These are phyloP conservation scores for Corymbia calophylla DNA, from an alignment of 441 rosid species.

Conservation along the genomic window DNA sequence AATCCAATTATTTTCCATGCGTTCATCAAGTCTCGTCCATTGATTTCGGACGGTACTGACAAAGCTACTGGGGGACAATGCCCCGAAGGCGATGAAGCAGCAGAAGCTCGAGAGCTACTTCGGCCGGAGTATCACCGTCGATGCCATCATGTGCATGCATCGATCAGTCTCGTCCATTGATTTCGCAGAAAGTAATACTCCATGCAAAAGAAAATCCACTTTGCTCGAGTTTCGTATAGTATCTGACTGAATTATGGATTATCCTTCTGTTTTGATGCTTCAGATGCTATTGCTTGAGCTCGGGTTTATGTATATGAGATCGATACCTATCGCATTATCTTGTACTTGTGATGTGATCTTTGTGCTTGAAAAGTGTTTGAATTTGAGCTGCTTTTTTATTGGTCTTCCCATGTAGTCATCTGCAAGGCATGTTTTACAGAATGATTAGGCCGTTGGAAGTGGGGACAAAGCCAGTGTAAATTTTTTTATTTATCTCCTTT, in stretches of 20 bases:
- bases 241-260: neutral
- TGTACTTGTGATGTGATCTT: too few species aligned
- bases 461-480: conserved; percentile 89
- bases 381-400: neutral
- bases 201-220: neutral
- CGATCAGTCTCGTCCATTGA: conserved; percentile 10
- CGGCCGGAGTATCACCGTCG: conserved; percentile 87
- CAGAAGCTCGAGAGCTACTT: conserved; percentile 83
- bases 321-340: too few species aligned
- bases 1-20: neutral
- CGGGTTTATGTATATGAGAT: neutral
- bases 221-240: neutral
- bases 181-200: neutral
- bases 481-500: neutral
- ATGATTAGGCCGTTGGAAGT: conserved; percentile 91
- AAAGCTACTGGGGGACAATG: conserved; percentile 87
- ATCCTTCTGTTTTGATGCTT: neutral
- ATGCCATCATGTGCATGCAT: conserved; percentile 98
- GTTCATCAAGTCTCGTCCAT: neutral
- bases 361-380: too few species aligned
- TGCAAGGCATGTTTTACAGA: conserved; percentile 87
- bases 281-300: neutral
- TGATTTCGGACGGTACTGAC: conserved; percentile 62
- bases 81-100: conserved; percentile 81
- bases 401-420: conserved; percentile 41